Evolutionary conservation across 148 eudicot species (phyloP).

Genomic region (Rhododendron ovatum): DNA sequence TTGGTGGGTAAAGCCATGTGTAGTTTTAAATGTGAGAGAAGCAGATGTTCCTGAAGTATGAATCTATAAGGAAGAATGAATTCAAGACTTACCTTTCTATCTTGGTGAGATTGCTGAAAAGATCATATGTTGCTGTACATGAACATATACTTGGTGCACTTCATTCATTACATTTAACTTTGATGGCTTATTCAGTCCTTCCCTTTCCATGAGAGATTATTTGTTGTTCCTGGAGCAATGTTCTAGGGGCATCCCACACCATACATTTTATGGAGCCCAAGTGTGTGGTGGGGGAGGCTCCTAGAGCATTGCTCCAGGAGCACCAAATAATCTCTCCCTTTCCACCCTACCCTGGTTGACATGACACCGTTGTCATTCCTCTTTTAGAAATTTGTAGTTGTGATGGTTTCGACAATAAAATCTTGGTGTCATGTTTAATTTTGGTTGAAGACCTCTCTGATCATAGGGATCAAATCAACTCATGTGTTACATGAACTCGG

Average conservation of each 20-base stretch:
- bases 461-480: neutral
- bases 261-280: neutral
- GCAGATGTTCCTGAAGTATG: neutral
- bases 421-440: neutral
- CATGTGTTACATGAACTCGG: neutral
- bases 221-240: too few species aligned
- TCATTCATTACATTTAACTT: neutral
- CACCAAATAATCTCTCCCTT: neutral
- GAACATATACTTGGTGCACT: neutral
- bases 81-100: neutral
- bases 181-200: neutral
- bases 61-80: neutral
- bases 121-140: neutral
- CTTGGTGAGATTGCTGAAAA: neutral
- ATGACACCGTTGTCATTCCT: neutral
- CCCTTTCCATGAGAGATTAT: neutral
- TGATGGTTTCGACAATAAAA: neutral
- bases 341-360: neutral
- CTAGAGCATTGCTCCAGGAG: neutral
- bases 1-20: neutral
- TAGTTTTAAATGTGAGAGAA: neutral
- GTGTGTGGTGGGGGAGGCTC: neutral
- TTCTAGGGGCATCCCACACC: neutral
- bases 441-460: neutral
- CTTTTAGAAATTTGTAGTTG: neutral